Evolutionary conservation across 176 grass and related monocot species (phyloP).

Genomic region (Oryza brachyantha): DNA sequence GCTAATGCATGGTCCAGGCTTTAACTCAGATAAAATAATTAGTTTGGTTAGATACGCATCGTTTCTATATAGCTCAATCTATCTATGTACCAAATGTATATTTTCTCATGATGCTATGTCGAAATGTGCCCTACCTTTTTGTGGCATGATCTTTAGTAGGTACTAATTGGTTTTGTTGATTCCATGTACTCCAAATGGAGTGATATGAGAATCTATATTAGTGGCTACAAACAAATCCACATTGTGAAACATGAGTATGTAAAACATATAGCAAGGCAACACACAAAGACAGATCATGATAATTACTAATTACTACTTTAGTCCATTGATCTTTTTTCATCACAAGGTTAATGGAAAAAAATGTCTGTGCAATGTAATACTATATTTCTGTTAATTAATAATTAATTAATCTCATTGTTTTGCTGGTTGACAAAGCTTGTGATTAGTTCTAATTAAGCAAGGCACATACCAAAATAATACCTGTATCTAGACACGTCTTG

Average conservation of each 20-base stretch:
- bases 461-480: background rate
- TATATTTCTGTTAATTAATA: background rate
- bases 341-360: background rate
- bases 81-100: conserved; percentile 19
- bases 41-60: conserved; percentile 55
- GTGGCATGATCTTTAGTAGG: conserved; percentile 45
- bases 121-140: conserved; percentile 41
- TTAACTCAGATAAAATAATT: conserved; percentile 1
- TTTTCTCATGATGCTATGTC: conserved; percentile 36
- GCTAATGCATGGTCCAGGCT: conserved; percentile 28
- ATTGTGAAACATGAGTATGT: background rate
- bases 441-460: background rate
- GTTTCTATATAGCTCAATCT: conserved; percentile 31
- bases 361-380: background rate
- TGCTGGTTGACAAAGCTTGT: background rate
- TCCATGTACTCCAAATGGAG: conserved; percentile 37
- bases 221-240: conserved; percentile 21
- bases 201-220: conserved; percentile 4
- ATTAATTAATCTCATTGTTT: background rate
- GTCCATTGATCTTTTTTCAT: background rate
- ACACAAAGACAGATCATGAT: background rate
- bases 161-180: conserved; percentile 36
- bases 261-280: background rate
- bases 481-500: background rate
- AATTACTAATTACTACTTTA: background rate